phyloP scores from a whole-genome alignment of 805 yeast genomes.

The Hanseniaspora hatyaiensis region DNA sequence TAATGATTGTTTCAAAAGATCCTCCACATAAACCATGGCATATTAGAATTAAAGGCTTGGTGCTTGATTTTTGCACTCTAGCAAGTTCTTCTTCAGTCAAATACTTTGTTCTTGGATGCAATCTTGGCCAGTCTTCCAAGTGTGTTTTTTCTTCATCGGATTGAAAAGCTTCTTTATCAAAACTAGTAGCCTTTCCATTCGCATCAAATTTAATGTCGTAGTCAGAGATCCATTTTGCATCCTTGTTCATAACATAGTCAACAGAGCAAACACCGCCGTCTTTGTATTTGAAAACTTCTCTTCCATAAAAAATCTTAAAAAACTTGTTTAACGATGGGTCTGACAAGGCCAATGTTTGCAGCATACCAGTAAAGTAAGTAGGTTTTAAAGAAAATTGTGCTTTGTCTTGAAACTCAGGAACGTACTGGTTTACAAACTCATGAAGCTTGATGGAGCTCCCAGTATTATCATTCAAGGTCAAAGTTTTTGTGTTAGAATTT shows the following conservation, averaged over 20 bases:
- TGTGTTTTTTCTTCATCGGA: conserved; percentile 33
- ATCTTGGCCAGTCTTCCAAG: conserved; percentile 44
- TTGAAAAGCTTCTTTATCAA: conserved; percentile 25
- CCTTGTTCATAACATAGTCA: conserved; percentile 50
- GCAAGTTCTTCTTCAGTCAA: conserved; percentile 36
- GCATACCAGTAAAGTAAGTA: conserved; percentile 52
- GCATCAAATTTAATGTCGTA: conserved; percentile 23
- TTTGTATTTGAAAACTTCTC: conserved; percentile 44
- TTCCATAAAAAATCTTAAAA: conserved; percentile 59
- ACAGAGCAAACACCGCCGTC: conserved; percentile 68
- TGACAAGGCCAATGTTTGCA: conserved; percentile 66
- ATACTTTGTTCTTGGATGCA: conserved; percentile 61
- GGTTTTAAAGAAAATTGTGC: conserved; percentile 51
- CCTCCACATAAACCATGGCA: conserved; percentile 74
- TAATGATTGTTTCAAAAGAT: conserved; percentile 60
- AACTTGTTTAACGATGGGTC: conserved; percentile 39
- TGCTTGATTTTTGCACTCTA: conserved; percentile 26
- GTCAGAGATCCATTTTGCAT: conserved; percentile 17
- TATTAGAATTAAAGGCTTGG: conserved; percentile 48
- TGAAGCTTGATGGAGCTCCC: conserved; percentile 19
- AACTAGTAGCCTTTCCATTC: conserved; percentile 17
- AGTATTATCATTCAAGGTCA: conserved; percentile 20
- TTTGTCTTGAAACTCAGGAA: conserved; percentile 39
- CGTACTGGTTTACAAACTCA: conserved; percentile 24
- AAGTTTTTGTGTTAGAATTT: conserved; percentile 20